phyloP scores from a whole-genome alignment of 179 eudicot genomes.

The Carnegiea gigantea region DNA sequence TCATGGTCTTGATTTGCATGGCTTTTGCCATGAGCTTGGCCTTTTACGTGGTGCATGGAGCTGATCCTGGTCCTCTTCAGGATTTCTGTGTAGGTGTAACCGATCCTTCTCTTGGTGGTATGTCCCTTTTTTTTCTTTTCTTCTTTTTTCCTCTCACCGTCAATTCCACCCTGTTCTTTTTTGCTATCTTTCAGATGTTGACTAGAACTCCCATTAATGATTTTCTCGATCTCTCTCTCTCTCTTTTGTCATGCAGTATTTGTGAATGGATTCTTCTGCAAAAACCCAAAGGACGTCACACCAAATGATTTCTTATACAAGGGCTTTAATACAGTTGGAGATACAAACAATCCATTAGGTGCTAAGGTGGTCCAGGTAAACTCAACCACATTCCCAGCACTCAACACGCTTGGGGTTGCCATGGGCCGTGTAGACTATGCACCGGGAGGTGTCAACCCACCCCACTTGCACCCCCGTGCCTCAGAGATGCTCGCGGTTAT shows the following conservation, averaged over 20 bases:
- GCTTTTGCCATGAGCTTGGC: constrained; percentile 13
- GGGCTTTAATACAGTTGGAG: constrained; percentile 15
- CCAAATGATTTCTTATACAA: constrained; percentile 22
- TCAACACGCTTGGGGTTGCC: constrained; percentile 25
- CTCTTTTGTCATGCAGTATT: constrained; percentile 19
- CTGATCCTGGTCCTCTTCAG: constrained; percentile 26
- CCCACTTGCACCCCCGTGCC: no score
- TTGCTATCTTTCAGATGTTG: no score
- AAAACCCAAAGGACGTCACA: constrained; percentile 22
- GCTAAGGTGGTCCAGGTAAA: not conserved
- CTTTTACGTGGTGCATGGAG: constrained; percentile 18
- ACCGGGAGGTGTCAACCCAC: not conserved
- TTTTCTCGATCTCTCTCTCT: no score
- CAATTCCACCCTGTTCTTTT: no score
- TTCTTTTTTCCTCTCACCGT: no score
- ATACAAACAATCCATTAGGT: constrained; percentile 24
- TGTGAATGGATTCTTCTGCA: constrained; percentile 31
- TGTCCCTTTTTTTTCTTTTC: no score
- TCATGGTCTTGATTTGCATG: not conserved
- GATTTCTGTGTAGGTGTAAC: constrained; percentile 26
- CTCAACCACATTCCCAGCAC: constrained; percentile 17
- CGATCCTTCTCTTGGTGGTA: constrained; percentile 18
- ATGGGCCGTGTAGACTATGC: constrained; percentile 27
- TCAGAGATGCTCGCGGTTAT: not conserved
- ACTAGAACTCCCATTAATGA: no score